Percentiles rank a stretch among this genome's conserved stretches.
These are phyloP conservation scores for Leishmania lainsoni DNA, from an alignment of 208 protist genomes.

Conservation along the genomic window DNA sequence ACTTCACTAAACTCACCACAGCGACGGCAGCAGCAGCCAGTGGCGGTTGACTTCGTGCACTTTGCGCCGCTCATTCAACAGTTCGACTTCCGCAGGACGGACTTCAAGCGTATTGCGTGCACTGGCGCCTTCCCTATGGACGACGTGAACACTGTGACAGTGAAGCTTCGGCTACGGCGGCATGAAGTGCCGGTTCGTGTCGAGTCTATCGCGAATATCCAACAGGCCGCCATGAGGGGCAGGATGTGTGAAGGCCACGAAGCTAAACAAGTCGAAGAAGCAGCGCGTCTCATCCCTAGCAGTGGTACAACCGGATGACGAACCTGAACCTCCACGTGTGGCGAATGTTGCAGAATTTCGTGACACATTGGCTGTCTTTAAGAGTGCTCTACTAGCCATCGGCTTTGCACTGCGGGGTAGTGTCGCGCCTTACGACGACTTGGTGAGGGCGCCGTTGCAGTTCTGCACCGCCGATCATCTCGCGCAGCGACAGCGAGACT, in stretches of 20 bases:
- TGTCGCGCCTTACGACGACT: constrained; percentile 54
- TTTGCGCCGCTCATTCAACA: constrained; percentile 53
- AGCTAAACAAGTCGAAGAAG: neutral
- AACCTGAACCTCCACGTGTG: constrained; percentile 4
- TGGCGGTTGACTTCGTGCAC: neutral
- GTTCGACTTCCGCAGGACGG: constrained; percentile 46
- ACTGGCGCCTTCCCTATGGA: constrained; percentile 38
- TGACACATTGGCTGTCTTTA: constrained; percentile 39
- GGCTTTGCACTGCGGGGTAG: constrained; percentile 63
- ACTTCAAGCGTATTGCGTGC: constrained; percentile 53
- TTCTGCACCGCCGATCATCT: constrained; percentile 31
- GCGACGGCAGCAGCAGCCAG: neutral
- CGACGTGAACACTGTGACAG: constrained; percentile 14
- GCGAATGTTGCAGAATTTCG: constrained; percentile 40
- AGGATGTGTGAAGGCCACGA: constrained; percentile 7
- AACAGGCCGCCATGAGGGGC: constrained; percentile 16
- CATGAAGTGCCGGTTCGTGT: constrained; percentile 30
- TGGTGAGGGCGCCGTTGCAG: constrained; percentile 32
- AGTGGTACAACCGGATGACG: neutral
- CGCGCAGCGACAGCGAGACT: neutral
- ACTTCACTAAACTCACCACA: neutral
- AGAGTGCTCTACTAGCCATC: constrained; percentile 59
- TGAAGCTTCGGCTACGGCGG: constrained; percentile 35
- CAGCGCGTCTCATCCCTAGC: neutral
- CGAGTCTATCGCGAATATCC: constrained; percentile 23